A percentile compares a stretch with the other conserved stretches of the same genome.
Evolutionary conservation across 371 early-diverging fungal genomes (phyloP).

Genomic region (Mucor plumbeus): DNA sequence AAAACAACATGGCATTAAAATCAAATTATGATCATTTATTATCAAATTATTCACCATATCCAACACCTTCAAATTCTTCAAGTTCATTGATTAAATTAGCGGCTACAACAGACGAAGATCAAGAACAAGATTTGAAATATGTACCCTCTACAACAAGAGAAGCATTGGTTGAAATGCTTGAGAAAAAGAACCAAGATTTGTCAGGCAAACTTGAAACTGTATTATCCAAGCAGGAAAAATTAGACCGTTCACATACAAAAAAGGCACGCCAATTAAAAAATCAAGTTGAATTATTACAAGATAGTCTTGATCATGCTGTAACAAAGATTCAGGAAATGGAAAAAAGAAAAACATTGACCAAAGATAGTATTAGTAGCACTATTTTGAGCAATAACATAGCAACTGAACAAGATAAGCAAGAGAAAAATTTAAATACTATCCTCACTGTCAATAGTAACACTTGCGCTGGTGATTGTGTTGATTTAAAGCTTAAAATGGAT

Average conservation of each 20-base stretch:
- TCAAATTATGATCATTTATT: conserved; percentile 50
- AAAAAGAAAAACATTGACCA: conserved; percentile 20
- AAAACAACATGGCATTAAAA: conserved; percentile 50
- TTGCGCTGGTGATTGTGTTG: neutral
- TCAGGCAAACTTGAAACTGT: conserved; percentile 21
- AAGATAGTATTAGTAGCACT: conserved; percentile 3
- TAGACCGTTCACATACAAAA: conserved; percentile 19
- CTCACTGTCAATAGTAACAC: conserved; percentile 8
- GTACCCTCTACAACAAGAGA: conserved; percentile 27
- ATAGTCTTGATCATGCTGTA: conserved; percentile 30
- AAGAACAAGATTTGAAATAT: conserved; percentile 19
- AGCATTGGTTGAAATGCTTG: conserved; percentile 33
- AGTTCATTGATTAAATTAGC: conserved; percentile 6
- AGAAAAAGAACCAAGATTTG: conserved; percentile 30
- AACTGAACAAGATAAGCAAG: too few relatives aligned
- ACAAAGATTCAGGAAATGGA: conserved; percentile 32
- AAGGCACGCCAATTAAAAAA: conserved; percentile 25
- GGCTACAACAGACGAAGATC: neutral
- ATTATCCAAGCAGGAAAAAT: conserved; percentile 13
- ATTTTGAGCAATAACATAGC: neutral
- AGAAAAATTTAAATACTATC: neutral
- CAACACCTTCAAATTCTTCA: conserved; percentile 17
- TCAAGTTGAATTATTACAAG: conserved; percentile 26
- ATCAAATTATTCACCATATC: conserved; percentile 31
- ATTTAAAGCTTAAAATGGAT: conserved; percentile 8